Percentiles rank a stretch among this genome's conserved stretches.
phyloP scores from a whole-genome alignment of 2,329 filamentous ascomycete species.

The Xylaria sp. region DNA sequence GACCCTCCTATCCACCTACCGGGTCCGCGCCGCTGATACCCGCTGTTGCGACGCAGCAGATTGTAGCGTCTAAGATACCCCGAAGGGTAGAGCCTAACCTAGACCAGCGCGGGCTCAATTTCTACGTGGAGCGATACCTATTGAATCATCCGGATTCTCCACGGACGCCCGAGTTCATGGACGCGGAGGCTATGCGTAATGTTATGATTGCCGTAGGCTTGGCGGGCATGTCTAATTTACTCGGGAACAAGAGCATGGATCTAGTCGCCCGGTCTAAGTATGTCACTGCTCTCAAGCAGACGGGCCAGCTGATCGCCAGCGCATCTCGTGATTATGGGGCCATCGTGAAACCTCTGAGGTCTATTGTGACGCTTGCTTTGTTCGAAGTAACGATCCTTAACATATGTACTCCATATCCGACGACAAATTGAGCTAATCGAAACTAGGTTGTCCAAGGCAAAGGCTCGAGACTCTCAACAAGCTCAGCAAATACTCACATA shows the following conservation, averaged over 20 bases:
- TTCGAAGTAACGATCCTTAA: conserved; percentile 62
- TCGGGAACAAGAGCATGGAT: conserved; percentile 58
- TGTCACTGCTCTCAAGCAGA: conserved; percentile 62
- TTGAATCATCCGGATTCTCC: conserved; percentile 64
- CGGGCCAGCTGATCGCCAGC: conserved; percentile 55
- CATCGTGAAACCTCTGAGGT: conserved; percentile 57
- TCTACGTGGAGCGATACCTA: conserved; percentile 64
- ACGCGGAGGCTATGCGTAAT: conserved; percentile 56
- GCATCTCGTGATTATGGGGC: conserved; percentile 52
- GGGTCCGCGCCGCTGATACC: not conserved
- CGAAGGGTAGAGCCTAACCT: conserved; percentile 56
- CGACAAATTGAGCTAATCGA: conserved; percentile 34
- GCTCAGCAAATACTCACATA: conserved; percentile 67
- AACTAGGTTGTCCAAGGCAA: conserved; percentile 55
- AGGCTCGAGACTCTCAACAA: conserved; percentile 58
- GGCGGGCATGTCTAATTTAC: conserved; percentile 67
- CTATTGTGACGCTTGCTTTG: conserved; percentile 68
- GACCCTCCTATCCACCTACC: not conserved
- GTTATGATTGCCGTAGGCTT: conserved; percentile 68
- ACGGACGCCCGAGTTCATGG: conserved; percentile 53
- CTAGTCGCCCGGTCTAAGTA: conserved; percentile 64
- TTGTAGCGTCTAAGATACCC: conserved; percentile 43
- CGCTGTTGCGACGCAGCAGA: conserved; percentile 27
- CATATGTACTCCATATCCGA: not conserved
- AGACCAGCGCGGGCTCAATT: conserved; percentile 61